Evolutionary conservation across 1,284 basidiomycete species (phyloP).

Genomic region (Ceratobasidium sp.): DNA sequence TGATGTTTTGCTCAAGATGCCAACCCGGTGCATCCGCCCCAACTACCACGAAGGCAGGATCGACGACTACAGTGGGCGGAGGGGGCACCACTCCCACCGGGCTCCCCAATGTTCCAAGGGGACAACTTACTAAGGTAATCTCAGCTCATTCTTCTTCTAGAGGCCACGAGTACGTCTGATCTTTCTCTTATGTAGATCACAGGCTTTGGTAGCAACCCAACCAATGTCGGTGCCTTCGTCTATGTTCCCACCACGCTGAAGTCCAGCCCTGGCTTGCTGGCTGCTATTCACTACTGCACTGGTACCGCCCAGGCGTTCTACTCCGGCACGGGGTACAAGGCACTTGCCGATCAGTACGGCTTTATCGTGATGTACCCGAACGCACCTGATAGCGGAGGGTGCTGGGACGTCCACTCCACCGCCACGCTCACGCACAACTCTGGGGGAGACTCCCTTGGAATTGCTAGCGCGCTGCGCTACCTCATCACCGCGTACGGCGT

Average conservation of each 20-base stretch:
- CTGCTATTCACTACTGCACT: conserved; percentile 64
- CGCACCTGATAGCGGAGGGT: conserved; percentile 57
- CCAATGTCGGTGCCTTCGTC: conserved; percentile 56
- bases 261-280: conserved; percentile 59
- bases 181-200: conserved; percentile 1
- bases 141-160: no score
- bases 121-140: not conserved
- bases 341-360: conserved; percentile 60
- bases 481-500: conserved; percentile 63
- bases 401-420: conserved; percentile 65
- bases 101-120: conserved; percentile 4
- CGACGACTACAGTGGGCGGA: not conserved
- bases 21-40: not conserved
- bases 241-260: conserved; percentile 61
- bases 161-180: no score
- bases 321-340: conserved; percentile 60
- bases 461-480: conserved; percentile 62
- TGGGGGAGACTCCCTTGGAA: conserved; percentile 65
- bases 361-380: conserved; percentile 59
- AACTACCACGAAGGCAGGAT: not conserved
- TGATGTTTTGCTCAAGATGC: not conserved
- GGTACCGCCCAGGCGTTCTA: conserved; percentile 65
- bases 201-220: conserved; percentile 63
- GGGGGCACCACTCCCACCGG: not conserved
- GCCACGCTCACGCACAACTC: conserved; percentile 65